Evolutionary conservation across 768 basidiomycete genomes (phyloP), one percentile per base, ranked within the genome.

Genomic region (Rickenella mellea): DNA sequence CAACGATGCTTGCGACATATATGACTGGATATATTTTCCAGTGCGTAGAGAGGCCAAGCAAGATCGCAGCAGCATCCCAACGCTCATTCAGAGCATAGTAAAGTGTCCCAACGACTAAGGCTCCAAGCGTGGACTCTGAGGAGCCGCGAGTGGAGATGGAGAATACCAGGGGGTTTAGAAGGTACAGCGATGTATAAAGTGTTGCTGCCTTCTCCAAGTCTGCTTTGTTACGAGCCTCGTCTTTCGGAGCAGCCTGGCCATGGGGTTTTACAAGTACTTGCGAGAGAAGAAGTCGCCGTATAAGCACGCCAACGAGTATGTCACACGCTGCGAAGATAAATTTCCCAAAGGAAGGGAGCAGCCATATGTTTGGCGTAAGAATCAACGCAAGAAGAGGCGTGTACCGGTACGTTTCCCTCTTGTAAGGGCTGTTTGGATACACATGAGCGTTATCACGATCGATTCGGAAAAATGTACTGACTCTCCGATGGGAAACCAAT

Each of bases 1-100:
- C 74, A 42, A 91, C 62, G 46, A 88, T 80, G 27, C 78, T 74
- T n/a, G 83, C 71, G 0, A 83, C 87, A 57, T 97, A 97, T 43
- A 99, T 76, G 49, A 93, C 68, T 0, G 96, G 96, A 55, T 96
- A 98, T 43, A 99, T 88, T 64, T 99, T 99, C 88, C 91, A 94
- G 53, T 97, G 92, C 0, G 90, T 80, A 47, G 86, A 81, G 29
- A 91, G 51, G 1, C 91, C 96, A 17, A 93, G 68, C 42, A 82
- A 54, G 4, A 87, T 50, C 0, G 89, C 92, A 0, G 89, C 77
- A 3, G 60, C 47, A 38, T 73, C 69, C 78, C 85, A 84, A 32
- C 67, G 66, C 24, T 22, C 19, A 6, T 17, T 12, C 44, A 83
- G 60, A 2, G 78, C 76, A 24, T 62, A 69, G 55, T 74, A 75